Evolutionary conservation across 2,329 filamentous ascomycete genomes (phyloP).

Genomic region (Clarireedia hainanense): DNA sequence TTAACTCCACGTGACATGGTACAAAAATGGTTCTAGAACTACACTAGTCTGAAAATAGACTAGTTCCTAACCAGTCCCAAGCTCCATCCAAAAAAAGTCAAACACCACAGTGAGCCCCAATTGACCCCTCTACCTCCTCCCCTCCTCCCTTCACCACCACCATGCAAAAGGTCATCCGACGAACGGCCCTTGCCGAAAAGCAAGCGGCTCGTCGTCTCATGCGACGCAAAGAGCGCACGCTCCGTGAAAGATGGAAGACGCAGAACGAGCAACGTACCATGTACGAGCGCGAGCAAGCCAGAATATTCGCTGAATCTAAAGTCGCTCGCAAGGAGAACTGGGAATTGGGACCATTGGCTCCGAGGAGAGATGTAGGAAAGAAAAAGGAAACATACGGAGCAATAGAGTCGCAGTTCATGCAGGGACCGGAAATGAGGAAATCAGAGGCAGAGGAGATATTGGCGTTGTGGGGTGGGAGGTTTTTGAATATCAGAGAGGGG

Average conservation of each 20-base stretch:
- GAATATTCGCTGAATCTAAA: constrained; percentile 40
- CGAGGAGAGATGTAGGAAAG: constrained; percentile 62
- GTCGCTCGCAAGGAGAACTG: constrained; percentile 65
- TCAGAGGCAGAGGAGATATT: constrained; percentile 27
- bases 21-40: neutral
- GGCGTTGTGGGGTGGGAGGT: constrained; percentile 32
- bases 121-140: neutral
- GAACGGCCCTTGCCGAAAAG: constrained; percentile 58
- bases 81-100: constrained; percentile 12
- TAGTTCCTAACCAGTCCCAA: constrained; percentile 4
- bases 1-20: neutral
- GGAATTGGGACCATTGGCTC: constrained; percentile 68
- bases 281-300: neutral
- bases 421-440: constrained; percentile 23
- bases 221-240: neutral
- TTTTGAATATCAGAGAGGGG: constrained; percentile 54
- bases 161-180: constrained; percentile 67
- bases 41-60: neutral
- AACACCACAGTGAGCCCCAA: constrained; percentile 1
- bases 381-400: constrained; percentile 52
- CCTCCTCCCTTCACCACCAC: constrained; percentile 12
- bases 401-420: constrained; percentile 31
- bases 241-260: constrained; percentile 20
- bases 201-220: constrained; percentile 45
- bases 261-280: constrained; percentile 11